Conservation (phyloP, 371 early-diverging fungal species). For the Syncephalastrum racemosum region DNA sequence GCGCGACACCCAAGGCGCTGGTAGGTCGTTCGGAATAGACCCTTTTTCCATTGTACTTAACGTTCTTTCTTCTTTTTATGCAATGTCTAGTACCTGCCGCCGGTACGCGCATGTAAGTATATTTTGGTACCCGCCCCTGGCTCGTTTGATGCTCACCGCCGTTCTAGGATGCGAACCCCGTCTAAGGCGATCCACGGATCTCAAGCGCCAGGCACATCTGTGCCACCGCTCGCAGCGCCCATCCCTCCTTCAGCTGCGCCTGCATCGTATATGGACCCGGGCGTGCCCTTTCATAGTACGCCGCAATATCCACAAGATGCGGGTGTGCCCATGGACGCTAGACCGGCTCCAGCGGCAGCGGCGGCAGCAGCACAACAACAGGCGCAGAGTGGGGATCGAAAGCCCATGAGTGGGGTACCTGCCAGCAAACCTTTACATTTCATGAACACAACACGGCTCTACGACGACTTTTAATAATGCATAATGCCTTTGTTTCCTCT, state of each 20-base stretch:
- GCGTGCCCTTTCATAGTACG: slow-evolving; percentile 5
- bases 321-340: neutral
- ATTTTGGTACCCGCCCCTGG: slow-evolving; percentile 23
- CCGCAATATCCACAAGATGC: slow-evolving; percentile 5
- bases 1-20: slow-evolving; percentile 29
- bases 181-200: slow-evolving; percentile 24
- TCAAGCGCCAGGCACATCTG: slow-evolving; percentile 2
- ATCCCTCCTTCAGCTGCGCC: slow-evolving; percentile 10
- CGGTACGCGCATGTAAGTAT: slow-evolving; percentile 31
- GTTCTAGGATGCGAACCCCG: slow-evolving; percentile 37
- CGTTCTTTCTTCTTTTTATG: neutral
- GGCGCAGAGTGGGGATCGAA: slow-evolving; percentile 10
- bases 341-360: slow-evolving; percentile 8
- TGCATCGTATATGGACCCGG: slow-evolving; percentile 1
- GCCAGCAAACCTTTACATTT: slow-evolving; percentile 37
- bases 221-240: slow-evolving; percentile 3
- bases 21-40: slow-evolving; percentile 33
- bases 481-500: slow-evolving; percentile 2
- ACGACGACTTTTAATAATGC: slow-evolving; percentile 31
- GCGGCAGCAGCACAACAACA: slow-evolving; percentile 5
- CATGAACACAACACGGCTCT: slow-evolving; percentile 30
- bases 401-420: slow-evolving; percentile 12
- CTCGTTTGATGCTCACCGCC: slow-evolving; percentile 2
- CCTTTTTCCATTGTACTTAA: neutral
- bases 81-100: slow-evolving; percentile 9